Percentiles rank a stretch among this genome's conserved stretches.
Evolutionary conservation across 805 yeast species (phyloP).

Genomic region (Saccharomycopsis selenospora): DNA sequence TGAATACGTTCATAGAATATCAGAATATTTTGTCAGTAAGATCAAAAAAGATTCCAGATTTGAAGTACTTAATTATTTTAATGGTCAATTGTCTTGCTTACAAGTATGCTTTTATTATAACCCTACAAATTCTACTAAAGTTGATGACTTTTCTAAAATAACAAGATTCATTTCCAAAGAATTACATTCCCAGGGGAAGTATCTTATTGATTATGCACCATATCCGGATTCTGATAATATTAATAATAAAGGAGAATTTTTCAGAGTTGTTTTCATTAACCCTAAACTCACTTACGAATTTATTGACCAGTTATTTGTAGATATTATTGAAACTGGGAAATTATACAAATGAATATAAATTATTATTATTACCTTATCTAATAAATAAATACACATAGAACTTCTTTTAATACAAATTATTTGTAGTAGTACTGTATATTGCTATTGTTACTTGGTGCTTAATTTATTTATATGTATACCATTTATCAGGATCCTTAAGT

Average conservation of each 20-base stretch:
- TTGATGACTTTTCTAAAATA: slow-evolving; percentile 39
- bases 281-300: slow-evolving; percentile 33
- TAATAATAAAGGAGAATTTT: slow-evolving; percentile 63
- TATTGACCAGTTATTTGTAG: slow-evolving; percentile 10
- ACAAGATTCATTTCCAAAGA: slow-evolving; percentile 58
- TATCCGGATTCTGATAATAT: slow-evolving; percentile 39
- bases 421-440: no score
- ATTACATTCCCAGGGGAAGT: slow-evolving; percentile 56
- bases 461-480: no score
- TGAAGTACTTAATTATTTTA: slow-evolving; percentile 8
- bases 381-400: no score
- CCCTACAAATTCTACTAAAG: slow-evolving; percentile 33
- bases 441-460: no score
- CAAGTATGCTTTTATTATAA: slow-evolving; percentile 78
- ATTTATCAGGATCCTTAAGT: no score
- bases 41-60: slow-evolving; percentile 26
- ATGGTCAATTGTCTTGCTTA: slow-evolving; percentile 54
- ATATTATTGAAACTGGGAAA: slow-evolving; percentile 6
- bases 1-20: slow-evolving; percentile 64
- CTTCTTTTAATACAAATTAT: no score
- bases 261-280: slow-evolving; percentile 76
- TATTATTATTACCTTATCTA: no score
- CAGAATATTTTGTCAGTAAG: slow-evolving; percentile 49
- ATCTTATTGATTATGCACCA: slow-evolving; percentile 74
- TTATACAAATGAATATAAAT: no score